phyloP scores from a whole-genome alignment of 2,329 filamentous ascomycete genomes.

The Mariannaea sp. region DNA sequence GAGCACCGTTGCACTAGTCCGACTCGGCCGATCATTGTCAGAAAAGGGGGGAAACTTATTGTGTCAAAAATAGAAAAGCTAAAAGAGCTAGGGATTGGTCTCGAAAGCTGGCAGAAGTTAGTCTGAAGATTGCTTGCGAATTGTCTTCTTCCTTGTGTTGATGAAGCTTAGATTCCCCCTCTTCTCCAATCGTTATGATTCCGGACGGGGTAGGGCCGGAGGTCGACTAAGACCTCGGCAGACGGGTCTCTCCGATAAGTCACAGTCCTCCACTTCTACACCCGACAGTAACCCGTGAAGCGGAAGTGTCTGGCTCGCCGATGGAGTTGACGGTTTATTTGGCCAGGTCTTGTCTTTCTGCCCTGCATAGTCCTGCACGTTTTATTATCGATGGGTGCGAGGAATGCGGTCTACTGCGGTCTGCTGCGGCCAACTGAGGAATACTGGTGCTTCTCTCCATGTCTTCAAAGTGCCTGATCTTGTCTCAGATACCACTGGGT shows the following conservation, averaged over 20 bases:
- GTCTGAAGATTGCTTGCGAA: neutral
- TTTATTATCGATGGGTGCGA: neutral
- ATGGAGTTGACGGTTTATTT: neutral
- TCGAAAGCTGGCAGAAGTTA: neutral
- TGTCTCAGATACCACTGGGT: constrained; percentile 4
- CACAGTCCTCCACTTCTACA: constrained; percentile 28
- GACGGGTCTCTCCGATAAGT: constrained; percentile 27
- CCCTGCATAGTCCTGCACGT: neutral
- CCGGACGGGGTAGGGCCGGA: constrained; percentile 14
- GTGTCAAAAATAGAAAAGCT: neutral
- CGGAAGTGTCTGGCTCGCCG: neutral
- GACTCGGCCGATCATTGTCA: constrained; percentile 30
- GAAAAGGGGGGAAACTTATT: neutral
- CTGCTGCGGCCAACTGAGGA: neutral
- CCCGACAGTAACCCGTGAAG: constrained; percentile 13
- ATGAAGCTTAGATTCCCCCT: constrained; percentile 13
- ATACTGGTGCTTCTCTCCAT: neutral
- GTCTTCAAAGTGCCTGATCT: neutral
- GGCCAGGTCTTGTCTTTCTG: neutral
- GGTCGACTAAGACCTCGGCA: constrained; percentile 19
- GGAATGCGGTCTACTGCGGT: too few species aligned
- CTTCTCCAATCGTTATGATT: neutral
- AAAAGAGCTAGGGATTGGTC: neutral
- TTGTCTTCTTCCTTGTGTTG: constrained; percentile 1
- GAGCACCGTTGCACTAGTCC: constrained; percentile 19